Conservation (phyloP, 768 basidiomycete genomes). For the Dendrothele bispora region DNA sequence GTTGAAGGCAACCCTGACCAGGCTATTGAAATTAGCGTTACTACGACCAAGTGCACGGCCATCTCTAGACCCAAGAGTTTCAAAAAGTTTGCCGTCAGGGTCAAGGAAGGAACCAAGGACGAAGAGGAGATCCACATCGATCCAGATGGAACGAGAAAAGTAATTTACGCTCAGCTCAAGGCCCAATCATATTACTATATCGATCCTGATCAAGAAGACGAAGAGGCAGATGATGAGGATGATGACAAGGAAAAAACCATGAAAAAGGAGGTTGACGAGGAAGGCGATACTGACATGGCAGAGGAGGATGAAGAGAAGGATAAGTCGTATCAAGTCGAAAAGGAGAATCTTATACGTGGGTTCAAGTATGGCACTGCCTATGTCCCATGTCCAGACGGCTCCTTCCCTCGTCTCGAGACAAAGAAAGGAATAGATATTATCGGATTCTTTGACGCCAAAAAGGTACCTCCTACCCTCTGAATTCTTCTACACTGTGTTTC, state of each 20-base stretch:
- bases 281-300: slow-evolving; percentile 25
- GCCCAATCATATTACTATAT: slow-evolving; percentile 14
- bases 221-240: slow-evolving; percentile 27
- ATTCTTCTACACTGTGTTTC: no score
- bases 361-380: slow-evolving; percentile 92
- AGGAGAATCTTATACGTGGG: slow-evolving; percentile 76
- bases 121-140: slow-evolving; percentile 28
- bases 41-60: slow-evolving; percentile 80
- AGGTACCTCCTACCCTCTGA: slow-evolving; percentile 51
- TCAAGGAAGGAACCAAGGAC: slow-evolving; percentile 33
- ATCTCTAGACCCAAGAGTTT: slow-evolving; percentile 66
- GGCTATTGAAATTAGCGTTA: slow-evolving; percentile 72
- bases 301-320: slow-evolving; percentile 34
- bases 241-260: slow-evolving; percentile 10
- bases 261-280: slow-evolving; percentile 30
- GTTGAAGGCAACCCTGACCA: slow-evolving; percentile 62
- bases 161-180: slow-evolving; percentile 41
- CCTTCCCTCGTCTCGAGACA: slow-evolving; percentile 73
- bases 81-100: slow-evolving; percentile 68
- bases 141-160: slow-evolving; percentile 29
- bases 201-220: slow-evolving; percentile 35
- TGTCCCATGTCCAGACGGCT: slow-evolving; percentile 83
- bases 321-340: slow-evolving; percentile 58
- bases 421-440: slow-evolving; percentile 85
- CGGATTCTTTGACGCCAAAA: slow-evolving; percentile 72